Evolutionary conservation across 805 yeast genomes (phyloP), one percentile per base, ranked within the genome.

Genomic region (Jamesozyma spencerorum): DNA sequence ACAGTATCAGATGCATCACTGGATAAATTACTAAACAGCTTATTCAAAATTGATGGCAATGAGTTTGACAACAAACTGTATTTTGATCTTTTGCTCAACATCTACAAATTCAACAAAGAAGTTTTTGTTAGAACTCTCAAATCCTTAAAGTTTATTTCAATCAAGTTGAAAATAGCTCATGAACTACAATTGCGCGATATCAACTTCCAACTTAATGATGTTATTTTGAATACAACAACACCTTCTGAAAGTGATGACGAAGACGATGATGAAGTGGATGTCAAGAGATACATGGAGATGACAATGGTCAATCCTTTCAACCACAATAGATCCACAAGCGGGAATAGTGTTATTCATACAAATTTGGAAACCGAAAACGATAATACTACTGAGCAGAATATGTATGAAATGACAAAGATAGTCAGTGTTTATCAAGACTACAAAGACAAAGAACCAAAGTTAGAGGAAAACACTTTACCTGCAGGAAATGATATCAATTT

Each of bases 271-370:
- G 61, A 54, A 13, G 35, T 38, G 8, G 50, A 50, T 14, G 55
- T 54, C 8, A 49, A 46, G 33, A 50, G 37, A 29, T 51, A 43
- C 24, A 43, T 57, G 47, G 63, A 60, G 39, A 56, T 60, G 58
- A 60, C 65, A 1, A 60, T 59, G 64, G 59, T 60, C 4, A 57
- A 58, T 31, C 63, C 63, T 5, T 51, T 52, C 34, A 47, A 45
- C 4, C 46, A 45, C 19, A 47, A 46, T 10, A 37, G 52, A 24
- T 31, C 49, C 7, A 22, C 44, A 4, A 51, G 55, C 28, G 24
- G 36, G 10, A 45, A 46, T 29, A 54, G 58, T 34, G 58, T 54
- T 3, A 40, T 55, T n/a, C 50, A 49, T 30, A 53, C 53, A 30
- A 47, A 47, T 14, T 4, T 22, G 13, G 17, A 12, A 11, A 13